Percentiles rank a stretch among this genome's conserved stretches.
Evolutionary conservation across 208 protist species (phyloP).

Genomic region (Leishmania martiniquensis): DNA sequence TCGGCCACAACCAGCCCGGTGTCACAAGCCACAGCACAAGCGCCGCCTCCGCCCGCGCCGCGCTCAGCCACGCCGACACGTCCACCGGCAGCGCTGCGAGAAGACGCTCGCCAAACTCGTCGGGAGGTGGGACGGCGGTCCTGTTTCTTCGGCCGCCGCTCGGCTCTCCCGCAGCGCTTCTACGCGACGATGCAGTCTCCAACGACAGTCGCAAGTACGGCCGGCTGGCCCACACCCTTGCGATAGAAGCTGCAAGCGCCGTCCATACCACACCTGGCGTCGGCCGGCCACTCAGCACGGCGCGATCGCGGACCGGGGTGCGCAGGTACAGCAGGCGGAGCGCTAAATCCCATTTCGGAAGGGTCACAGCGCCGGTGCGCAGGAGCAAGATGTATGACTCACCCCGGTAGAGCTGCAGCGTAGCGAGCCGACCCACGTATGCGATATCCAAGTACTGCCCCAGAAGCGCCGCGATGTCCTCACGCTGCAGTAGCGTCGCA

Average conservation of each 20-base stretch:
- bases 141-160: not conserved
- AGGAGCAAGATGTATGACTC: slow-evolving; percentile 71
- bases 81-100: slow-evolving; percentile 6
- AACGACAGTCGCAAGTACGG: slow-evolving; percentile 7
- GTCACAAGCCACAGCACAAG: slow-evolving; percentile 34
- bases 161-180: not conserved
- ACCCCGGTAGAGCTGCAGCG: slow-evolving; percentile 54
- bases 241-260: slow-evolving; percentile 3
- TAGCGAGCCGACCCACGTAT: slow-evolving; percentile 33
- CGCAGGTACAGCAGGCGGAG: slow-evolving; percentile 44
- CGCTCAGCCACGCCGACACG: slow-evolving; percentile 16
- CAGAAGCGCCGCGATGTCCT: not conserved
- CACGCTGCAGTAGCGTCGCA: not conserved
- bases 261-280: slow-evolving; percentile 19
- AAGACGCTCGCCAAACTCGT: slow-evolving; percentile 7
- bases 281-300: slow-evolving; percentile 35
- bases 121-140: not conserved
- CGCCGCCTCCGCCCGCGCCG: slow-evolving; percentile 16
- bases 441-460: not conserved
- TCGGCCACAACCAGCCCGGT: slow-evolving; percentile 31
- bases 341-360: slow-evolving; percentile 50
- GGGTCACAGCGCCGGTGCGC: slow-evolving; percentile 22
- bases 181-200: not conserved
- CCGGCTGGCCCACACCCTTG: not conserved
- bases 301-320: slow-evolving; percentile 31